Evolutionary conservation across 2,329 filamentous ascomycete species (phyloP), one percentile per base, ranked within the genome.

Genomic region (Ascosphaera apis): DNA sequence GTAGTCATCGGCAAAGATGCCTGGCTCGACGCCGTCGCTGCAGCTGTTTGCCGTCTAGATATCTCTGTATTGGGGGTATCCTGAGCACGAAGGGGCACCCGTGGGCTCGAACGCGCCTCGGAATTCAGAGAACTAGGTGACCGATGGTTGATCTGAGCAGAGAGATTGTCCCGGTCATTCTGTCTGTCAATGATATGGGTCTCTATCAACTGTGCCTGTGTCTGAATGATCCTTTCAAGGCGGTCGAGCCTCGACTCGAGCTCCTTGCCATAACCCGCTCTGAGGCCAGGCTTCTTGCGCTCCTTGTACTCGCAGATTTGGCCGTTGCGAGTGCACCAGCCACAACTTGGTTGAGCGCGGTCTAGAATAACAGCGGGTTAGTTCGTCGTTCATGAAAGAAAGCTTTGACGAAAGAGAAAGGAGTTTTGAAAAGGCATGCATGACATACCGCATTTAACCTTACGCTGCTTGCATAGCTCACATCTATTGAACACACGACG

Each of bases 231-330:
- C 39, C 72, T 67, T 50, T 80, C 75, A 9, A 80, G 61, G 45
- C 67, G 67, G 47, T 80, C 75, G 57, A 23, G 15, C 18, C 18
- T 67, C 45, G 78, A 72, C 51, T 81, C 76, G 18, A 81, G 56
- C 52, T 81, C 76, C 37, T 75, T 67, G 12, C 76, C 76, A 50
- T 81, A 81, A 2, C 69, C 71, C 44, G 70, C 66, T 17, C 67
- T 57, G 30, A 67, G 60, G 2, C 74, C 74, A 6, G 74, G 72
- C 49, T 77, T 78, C 55, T 77, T 76, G 32, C 74, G 62, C 46
- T 76, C 73, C 40, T 69, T 69, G 48, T 79, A 79, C 49, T 76
- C 69, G 48, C 74, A 79, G 27, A 62, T 45, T 43, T 75, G 67
- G 39, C 65, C 65, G 52, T 78, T 76, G 35, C 73, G 67, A 36